Base-by-base conservation (phyloP, 2,329 filamentous ascomycete species). In the Talaromyces islandicus region DNA sequence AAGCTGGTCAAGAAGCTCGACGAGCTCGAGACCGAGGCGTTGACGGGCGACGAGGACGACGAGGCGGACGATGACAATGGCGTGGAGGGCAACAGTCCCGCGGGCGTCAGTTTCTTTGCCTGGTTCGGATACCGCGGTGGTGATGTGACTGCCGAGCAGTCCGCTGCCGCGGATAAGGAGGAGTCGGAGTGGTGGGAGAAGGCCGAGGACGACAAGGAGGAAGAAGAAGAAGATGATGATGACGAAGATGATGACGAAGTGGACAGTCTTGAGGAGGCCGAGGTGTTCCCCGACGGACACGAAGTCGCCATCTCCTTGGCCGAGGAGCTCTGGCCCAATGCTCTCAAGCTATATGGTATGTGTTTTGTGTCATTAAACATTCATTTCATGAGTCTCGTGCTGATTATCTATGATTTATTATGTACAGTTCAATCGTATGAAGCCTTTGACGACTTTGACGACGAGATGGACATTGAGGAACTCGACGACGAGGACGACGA, bases 341-440 rank as follows among this genome's bases (percentile, higher is more conserved):
- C 92, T 60, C 88, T 96, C 74, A 91, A 90, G 75, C 95, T 94
- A 78, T 97, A 94, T 78, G 89, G 91, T 94, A 80, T 78, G 90
- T 84, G 43, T 11, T 53, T 27, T 52, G 25, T 50, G 54, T 24
- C 14, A 12, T 25, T 27, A 17, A 14, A n/a, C 30, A 24, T 60
- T 56, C n/a, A 43, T 27, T 17, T 10, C 14, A 41, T 10, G 27
- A 12, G 53, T 54, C 27, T 10, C 57, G 58, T 55, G 10, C 77
- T 84, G 71, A 83, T 57, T 56, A 76, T 83, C 71, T 83, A 56
- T 58, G 58, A 41, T 19, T 57, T 58, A 41, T 19, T 72, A 50
- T 52, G 48, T 52, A 52, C 48, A 86, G 87, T 83, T 57, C 83
- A 90, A 77, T 89, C 90, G 52, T 86, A 88, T 71, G 88, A 91